These are phyloP conservation scores for Mariannaea elegans DNA, from an alignment of 2,329 filamentous ascomycete species.

Conservation along the genomic window DNA sequence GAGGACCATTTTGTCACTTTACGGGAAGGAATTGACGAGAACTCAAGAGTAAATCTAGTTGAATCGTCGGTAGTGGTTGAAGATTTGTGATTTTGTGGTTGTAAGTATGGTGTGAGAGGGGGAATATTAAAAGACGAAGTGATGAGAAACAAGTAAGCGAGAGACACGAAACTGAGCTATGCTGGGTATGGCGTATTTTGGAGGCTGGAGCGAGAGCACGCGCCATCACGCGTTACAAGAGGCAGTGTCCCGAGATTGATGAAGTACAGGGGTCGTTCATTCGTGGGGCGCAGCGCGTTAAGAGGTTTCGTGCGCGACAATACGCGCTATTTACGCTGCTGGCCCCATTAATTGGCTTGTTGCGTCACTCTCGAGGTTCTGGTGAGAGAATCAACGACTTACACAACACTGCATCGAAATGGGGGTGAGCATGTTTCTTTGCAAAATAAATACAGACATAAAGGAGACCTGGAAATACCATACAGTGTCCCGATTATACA, in stretches of 20 bases:
- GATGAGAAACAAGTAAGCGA: conserved; percentile 4
- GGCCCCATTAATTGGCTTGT: no score
- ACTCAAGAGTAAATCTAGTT: neutral
- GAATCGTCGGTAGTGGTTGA: neutral
- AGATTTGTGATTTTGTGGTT: neutral
- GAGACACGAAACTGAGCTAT: neutral
- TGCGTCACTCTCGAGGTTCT: no score
- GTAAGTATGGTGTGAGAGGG: neutral
- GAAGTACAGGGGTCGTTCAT: neutral
- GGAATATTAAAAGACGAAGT: conserved; percentile 5
- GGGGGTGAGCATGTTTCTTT: no score
- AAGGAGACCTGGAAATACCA: neutral
- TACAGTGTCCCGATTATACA: neutral
- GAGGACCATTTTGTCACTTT: conserved; percentile 49
- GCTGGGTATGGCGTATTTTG: neutral
- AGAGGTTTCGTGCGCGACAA: neutral
- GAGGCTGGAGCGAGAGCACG: conserved; percentile 22
- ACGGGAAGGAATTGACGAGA: neutral
- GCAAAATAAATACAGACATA: no score
- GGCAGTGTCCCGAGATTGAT: neutral
- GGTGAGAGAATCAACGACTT: no score
- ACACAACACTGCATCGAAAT: no score
- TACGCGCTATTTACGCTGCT: neutral
- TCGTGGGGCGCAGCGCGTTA: conserved; percentile 14
- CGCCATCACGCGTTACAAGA: conserved; percentile 27